These are phyloP conservation scores for Arachnomyces sp. DNA, from an alignment of 2,329 filamentous ascomycete species.

Conservation along the genomic window DNA sequence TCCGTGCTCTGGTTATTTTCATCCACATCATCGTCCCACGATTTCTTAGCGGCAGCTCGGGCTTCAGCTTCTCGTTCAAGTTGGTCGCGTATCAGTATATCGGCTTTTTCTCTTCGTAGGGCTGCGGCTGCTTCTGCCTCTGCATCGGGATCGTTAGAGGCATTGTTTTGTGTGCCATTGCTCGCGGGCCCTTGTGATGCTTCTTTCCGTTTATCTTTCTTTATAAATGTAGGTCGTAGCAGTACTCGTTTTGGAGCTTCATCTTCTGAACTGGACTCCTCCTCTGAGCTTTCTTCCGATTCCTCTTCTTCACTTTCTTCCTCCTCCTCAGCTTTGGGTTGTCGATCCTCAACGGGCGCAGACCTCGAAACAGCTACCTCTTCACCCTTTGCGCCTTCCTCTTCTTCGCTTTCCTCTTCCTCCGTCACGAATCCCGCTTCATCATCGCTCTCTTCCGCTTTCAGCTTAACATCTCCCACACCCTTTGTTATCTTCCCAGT, in stretches of 20 bases:
- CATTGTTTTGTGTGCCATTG: slow-evolving; percentile 11
- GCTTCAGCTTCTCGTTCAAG: slow-evolving; percentile 73
- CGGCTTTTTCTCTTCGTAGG: slow-evolving; percentile 60
- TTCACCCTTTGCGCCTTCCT: slow-evolving; percentile 12
- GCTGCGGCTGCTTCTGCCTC: slow-evolving; percentile 33
- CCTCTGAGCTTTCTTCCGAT: slow-evolving; percentile 43
- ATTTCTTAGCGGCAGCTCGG: slow-evolving; percentile 65
- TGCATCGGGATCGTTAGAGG: slow-evolving; percentile 27
- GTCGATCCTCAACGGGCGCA: slow-evolving; percentile 23
- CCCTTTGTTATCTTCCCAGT: slow-evolving; percentile 24
- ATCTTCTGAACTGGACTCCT: slow-evolving; percentile 49
- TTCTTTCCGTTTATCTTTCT: slow-evolving; percentile 51
- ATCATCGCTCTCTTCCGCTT: slow-evolving; percentile 34
- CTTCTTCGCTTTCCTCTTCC: slow-evolving; percentile 35
- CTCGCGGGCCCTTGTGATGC: slow-evolving; percentile 17
- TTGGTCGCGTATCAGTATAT: slow-evolving; percentile 80
- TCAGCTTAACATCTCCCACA: slow-evolving; percentile 26
- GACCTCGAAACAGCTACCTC: slow-evolving; percentile 13
- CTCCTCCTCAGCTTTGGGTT: slow-evolving; percentile 36
- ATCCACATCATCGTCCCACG: slow-evolving; percentile 68
- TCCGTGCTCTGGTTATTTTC: slow-evolving; percentile 58
- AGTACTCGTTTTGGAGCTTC: slow-evolving; percentile 49
- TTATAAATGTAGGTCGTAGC: slow-evolving; percentile 59
- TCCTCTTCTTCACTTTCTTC: slow-evolving; percentile 49
- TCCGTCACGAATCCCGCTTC: slow-evolving; percentile 57